phyloP scores from a whole-genome alignment of 73 alveolate genomes.

The Effrenium voratum region DNA sequence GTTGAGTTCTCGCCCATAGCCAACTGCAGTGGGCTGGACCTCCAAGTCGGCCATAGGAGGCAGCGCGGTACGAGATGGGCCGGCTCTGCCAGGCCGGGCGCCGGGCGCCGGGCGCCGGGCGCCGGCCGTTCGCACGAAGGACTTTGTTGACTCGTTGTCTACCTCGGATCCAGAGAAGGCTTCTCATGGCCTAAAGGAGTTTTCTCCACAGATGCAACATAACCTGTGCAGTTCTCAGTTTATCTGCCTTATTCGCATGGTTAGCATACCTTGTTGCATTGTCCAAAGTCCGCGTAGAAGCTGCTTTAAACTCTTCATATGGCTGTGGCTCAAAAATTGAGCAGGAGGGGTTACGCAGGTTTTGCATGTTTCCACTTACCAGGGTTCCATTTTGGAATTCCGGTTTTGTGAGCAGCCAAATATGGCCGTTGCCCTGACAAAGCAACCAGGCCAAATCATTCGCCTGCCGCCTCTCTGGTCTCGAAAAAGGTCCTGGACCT shows the following conservation, averaged over 20 bases:
- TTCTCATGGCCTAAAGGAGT: background rate
- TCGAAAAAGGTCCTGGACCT: background rate
- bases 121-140: background rate
- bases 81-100: slow-evolving; percentile 70
- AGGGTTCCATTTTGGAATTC: background rate
- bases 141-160: background rate
- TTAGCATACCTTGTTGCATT: too few relatives aligned
- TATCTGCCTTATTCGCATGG: too few relatives aligned
- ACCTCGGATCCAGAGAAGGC: background rate
- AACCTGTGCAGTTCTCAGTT: background rate
- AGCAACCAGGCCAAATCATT: background rate
- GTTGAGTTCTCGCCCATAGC: background rate
- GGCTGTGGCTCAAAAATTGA: background rate
- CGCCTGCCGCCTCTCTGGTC: background rate
- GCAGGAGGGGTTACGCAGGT: background rate
- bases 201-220: background rate
- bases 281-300: too few relatives aligned
- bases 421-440: background rate
- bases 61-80: slow-evolving; percentile 90
- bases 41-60: slow-evolving; percentile 31
- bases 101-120: background rate
- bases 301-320: too few relatives aligned
- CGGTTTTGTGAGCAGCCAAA: background rate
- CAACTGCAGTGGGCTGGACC: background rate
- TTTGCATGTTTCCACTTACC: background rate